These are phyloP conservation scores for Bidens hawaiensis DNA, from an alignment of 140 eudicot genomes.

Conservation along the genomic window DNA sequence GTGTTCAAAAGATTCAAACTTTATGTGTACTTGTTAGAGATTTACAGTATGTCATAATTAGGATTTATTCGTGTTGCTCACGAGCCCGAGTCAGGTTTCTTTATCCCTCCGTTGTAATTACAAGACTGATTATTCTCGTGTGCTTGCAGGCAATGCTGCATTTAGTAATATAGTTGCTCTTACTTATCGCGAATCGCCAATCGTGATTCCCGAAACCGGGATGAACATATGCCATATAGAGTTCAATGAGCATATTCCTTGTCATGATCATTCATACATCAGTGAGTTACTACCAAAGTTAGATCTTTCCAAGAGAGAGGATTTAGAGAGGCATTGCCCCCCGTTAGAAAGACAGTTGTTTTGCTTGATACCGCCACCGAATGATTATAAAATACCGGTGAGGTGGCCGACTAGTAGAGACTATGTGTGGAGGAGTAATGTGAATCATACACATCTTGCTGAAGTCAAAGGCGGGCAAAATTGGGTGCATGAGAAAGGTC, in stretches of 20 bases:
- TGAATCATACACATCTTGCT: conserved; percentile 89
- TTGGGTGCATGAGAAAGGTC: conserved; percentile 91
- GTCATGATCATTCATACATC: conserved; percentile 69
- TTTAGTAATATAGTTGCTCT: conserved; percentile 62
- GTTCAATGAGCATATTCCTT: conserved; percentile 80
- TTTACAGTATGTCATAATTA: no score
- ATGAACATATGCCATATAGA: conserved; percentile 72
- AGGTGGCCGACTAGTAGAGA: conserved; percentile 97
- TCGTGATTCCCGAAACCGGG: conserved; percentile 66
- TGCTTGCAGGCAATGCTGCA: conserved; percentile 40
- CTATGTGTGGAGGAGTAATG: conserved; percentile 94
- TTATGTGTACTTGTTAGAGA: no score
- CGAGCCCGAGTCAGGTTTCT: no score
- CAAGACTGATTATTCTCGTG: conserved; percentile 6
- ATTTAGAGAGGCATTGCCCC: conserved; percentile 95
- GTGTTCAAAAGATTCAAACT: neutral
- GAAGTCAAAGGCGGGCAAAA: conserved; percentile 98
- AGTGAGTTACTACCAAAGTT: conserved; percentile 57
- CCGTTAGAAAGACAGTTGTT: conserved; percentile 70
- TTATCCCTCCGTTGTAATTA: no score
- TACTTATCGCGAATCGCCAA: conserved; percentile 47
- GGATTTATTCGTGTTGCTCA: no score
- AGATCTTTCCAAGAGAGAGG: conserved; percentile 69
- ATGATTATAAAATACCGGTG: conserved; percentile 85
- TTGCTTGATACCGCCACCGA: conserved; percentile 93